Percentiles rank a stretch among this genome's conserved stretches.
These are phyloP conservation scores for Tremella fuciformis DNA, from an alignment of 768 basidiomycete genomes.

Conservation along the genomic window DNA sequence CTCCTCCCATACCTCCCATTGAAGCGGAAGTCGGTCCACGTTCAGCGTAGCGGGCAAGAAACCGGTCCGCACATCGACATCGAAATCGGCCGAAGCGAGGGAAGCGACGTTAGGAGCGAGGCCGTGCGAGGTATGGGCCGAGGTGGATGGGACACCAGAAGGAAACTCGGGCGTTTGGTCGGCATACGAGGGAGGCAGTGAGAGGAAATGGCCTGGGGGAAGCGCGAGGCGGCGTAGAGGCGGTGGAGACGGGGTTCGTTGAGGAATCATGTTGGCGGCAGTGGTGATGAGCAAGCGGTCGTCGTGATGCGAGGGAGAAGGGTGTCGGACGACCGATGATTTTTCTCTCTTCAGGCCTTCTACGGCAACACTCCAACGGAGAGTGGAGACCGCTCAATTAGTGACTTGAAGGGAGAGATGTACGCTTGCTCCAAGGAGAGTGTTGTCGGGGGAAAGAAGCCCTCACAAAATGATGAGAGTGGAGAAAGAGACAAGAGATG, in stretches of 20 bases:
- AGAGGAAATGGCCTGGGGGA: constrained; percentile 48
- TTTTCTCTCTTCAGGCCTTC: too few species aligned
- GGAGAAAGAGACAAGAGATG: too few species aligned
- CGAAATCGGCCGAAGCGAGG: constrained; percentile 80
- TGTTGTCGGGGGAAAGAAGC: too few species aligned
- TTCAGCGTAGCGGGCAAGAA: constrained; percentile 85
- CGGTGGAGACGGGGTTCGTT: constrained; percentile 9
- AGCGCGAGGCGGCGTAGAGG: constrained; percentile 12
- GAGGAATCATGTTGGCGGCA: constrained; percentile 11
- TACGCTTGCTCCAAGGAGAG: too few species aligned
- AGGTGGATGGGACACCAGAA: constrained; percentile 23
- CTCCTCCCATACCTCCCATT: constrained; percentile 73
- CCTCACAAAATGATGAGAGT: too few species aligned
- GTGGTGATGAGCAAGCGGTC: neutral
- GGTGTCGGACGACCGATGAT: too few species aligned
- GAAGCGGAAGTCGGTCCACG: constrained; percentile 60
- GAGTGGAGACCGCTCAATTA: too few species aligned
- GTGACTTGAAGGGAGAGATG: too few species aligned
- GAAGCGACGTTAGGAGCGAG: constrained; percentile 59
- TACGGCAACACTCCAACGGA: too few species aligned
- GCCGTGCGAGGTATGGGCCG: constrained; percentile 36
- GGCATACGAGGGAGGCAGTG: constrained; percentile 44
- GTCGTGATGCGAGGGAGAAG: too few species aligned
- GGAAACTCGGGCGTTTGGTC: constrained; percentile 18
- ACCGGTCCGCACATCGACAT: constrained; percentile 84